Base-by-base conservation (phyloP, 805 yeast species). In the Candida berthetii region DNA sequence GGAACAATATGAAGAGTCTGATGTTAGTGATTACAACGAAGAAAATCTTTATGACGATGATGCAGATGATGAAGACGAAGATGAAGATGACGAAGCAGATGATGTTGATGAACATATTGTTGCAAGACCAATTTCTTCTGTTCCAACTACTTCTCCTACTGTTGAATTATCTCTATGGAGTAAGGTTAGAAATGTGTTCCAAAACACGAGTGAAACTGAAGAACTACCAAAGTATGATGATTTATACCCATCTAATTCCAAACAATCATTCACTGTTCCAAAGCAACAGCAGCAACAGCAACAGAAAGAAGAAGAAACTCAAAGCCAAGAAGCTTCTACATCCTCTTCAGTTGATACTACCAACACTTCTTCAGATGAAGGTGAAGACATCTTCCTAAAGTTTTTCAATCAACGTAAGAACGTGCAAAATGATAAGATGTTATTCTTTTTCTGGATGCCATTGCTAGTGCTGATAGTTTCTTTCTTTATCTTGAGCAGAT, bases 371-470 rank as follows among this genome's bases (percentile, higher is more conserved):
- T 33, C 25, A 5, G 47, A 40, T 24, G 50, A 48, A 17, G 38
- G 43, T n/a, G 72, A 66, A 38, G 61, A 58, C 22, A 54, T 58
- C 35, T 60, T 65, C 37, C 61, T 61, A 50, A 55, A 57, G 46
- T 65, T 66, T 48, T 66, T 66, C 54, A 66, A 63, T 47, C 69
- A 69, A 46, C 68, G 68, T 45, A 68, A 66, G 50, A 70, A 68
- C 39, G 65, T 75, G 43, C 65, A 64, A 51, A 84, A 87, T 53
- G 97, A 90, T 62, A 82, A 78, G 55, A 83, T 88, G 86, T 69
- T 90, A 48, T 65, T 87, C 46, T 86, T 90, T 59, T 89, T 90
- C 72, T 90, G 97, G 97, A 64, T 89, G 43, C 97, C 97, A 13
- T 72, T 85, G 31, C 64, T 87, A 40, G 50, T 82, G 17, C 57